Percentiles rank a stretch among this genome's conserved stretches.
phyloP scores from a whole-genome alignment of 768 basidiomycete species.

The Rhizopogon vesiculosus region DNA sequence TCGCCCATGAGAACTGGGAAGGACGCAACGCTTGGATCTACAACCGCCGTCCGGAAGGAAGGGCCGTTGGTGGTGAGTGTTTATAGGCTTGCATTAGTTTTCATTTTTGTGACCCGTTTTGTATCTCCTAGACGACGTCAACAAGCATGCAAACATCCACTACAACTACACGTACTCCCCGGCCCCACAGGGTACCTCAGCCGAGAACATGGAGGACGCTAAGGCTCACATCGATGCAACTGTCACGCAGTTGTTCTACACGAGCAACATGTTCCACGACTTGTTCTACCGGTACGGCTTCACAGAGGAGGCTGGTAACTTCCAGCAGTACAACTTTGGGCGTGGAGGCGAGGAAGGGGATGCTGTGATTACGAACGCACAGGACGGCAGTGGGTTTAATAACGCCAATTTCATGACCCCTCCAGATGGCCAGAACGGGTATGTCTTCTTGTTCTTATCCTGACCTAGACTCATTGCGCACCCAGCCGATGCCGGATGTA shows the following conservation, averaged over 20 bases:
- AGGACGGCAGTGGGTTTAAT: constrained; percentile 92
- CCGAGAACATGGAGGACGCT: constrained; percentile 66
- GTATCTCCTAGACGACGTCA: neutral
- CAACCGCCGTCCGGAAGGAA: constrained; percentile 77
- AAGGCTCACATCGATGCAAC: constrained; percentile 83
- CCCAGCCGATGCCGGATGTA: constrained; percentile 85
- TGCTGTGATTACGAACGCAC: constrained; percentile 90
- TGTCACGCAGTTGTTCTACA: constrained; percentile 87
- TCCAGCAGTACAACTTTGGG: constrained; percentile 97
- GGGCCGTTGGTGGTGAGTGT: neutral
- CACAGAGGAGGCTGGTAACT: constrained; percentile 88
- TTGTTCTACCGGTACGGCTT: constrained; percentile 89
- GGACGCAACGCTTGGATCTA: constrained; percentile 58
- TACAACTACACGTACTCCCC: constrained; percentile 81
- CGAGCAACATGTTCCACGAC: constrained; percentile 76
- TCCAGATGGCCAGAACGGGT: constrained; percentile 78
- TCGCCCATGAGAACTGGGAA: constrained; percentile 93
- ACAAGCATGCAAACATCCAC: neutral
- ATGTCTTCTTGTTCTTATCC: constrained; percentile 1
- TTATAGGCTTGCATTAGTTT: neutral
- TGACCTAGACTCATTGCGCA: neutral
- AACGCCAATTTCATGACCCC: constrained; percentile 91
- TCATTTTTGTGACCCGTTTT: neutral
- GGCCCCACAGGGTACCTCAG: constrained; percentile 40
- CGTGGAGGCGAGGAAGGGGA: constrained; percentile 85